These are phyloP conservation scores for Candida tetrigidarum DNA, from an alignment of 1,139 yeast genomes.

Conservation along the genomic window DNA sequence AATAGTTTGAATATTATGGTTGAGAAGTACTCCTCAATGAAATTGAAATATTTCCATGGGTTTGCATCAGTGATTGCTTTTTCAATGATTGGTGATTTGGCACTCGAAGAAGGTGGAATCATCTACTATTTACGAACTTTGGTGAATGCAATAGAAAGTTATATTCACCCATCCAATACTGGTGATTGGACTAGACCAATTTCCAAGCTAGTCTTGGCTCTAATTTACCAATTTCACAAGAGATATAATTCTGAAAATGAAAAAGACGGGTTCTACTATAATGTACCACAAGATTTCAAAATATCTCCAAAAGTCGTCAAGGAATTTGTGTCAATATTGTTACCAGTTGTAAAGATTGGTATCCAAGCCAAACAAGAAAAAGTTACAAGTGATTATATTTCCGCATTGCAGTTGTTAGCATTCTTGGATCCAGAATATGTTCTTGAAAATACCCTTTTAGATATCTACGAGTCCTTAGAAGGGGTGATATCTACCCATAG, in stretches of 20 bases:
- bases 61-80: constrained; percentile 66
- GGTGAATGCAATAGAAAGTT: constrained; percentile 76
- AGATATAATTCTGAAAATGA: constrained; percentile 55
- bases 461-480: constrained; percentile 82
- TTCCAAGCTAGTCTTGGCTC: constrained; percentile 61
- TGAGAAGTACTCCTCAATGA: constrained; percentile 42
- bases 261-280: constrained; percentile 40
- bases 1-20: constrained; percentile 53
- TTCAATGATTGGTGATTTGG: constrained; percentile 59
- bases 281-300: constrained; percentile 51
- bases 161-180: constrained; percentile 87
- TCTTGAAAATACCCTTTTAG: constrained; percentile 68
- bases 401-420: constrained; percentile 66
- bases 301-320: constrained; percentile 46
- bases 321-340: constrained; percentile 57
- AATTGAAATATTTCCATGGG: constrained; percentile 55
- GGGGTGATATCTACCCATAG: constrained; percentile 86
- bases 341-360: constrained; percentile 69
- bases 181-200: constrained; percentile 85
- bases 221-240: constrained; percentile 61
- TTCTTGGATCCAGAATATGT: constrained; percentile 64
- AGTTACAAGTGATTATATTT: constrained; percentile 62
- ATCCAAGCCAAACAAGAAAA: constrained; percentile 74
- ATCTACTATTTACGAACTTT: constrained; percentile 58
- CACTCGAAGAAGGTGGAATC: constrained; percentile 47